Conservation (phyloP, 768 basidiomycete species). For the Mycena indigotica region DNA sequence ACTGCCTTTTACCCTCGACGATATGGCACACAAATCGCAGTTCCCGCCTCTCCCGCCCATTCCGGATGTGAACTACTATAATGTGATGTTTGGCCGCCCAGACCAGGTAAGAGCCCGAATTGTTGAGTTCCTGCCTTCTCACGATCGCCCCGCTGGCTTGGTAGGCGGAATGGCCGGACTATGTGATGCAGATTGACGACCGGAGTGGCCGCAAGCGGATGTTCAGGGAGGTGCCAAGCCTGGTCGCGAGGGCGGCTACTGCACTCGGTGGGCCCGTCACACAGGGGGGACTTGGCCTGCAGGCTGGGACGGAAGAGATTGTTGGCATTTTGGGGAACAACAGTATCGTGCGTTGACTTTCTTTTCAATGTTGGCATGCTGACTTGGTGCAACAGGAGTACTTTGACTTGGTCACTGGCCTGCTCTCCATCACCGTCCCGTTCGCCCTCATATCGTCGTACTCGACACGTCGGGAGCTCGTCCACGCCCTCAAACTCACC, state of each 20-base stretch:
- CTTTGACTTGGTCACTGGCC: conserved; percentile 49
- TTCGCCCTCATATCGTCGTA: conserved; percentile 56
- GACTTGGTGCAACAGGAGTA: conserved; percentile 49
- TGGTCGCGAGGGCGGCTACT: conserved; percentile 57
- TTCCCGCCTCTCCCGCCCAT: conserved; percentile 54
- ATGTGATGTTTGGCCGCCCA: conserved; percentile 55
- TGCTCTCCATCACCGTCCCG: conserved; percentile 52
- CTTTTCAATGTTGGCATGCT: background rate
- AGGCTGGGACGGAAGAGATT: conserved; percentile 51
- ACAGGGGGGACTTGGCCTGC: conserved; percentile 60
- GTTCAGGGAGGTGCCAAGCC: conserved; percentile 51
- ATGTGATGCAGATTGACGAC: conserved; percentile 57
- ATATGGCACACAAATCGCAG: conserved; percentile 63
- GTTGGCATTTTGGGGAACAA: conserved; percentile 75
- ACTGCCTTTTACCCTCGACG: no score
- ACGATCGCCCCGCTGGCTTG: background rate
- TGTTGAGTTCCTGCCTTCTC: background rate
- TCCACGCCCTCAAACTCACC: conserved; percentile 50
- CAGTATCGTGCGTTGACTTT: conserved; percentile 51
- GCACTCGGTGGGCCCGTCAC: conserved; percentile 49
- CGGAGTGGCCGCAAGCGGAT: conserved; percentile 48
- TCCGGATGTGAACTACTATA: conserved; percentile 56
- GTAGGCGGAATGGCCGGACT: conserved; percentile 54
- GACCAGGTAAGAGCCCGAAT: conserved; percentile 49
- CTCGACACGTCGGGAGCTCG: conserved; percentile 59